Base-by-base conservation (phyloP, 2,329 filamentous ascomycete species). In the Xylaria sp. region DNA sequence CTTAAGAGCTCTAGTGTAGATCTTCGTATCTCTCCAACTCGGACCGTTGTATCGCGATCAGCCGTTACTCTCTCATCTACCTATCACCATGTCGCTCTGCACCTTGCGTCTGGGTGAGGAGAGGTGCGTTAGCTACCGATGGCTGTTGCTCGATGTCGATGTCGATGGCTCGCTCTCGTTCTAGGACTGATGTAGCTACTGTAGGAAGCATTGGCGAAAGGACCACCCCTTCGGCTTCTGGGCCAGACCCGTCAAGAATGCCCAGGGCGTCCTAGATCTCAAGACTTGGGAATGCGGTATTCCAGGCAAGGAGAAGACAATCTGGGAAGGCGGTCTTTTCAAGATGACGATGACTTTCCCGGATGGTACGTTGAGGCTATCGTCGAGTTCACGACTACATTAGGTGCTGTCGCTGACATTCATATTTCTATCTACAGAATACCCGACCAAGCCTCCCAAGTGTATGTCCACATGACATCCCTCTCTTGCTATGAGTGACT, bases 151-250 rank as follows among this genome's bases (percentile, higher is more conserved):
- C 35, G 3, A 18, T 50, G 42, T 34, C n/a, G 23, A 30, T 34
- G 11, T 35, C 23, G 35, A 57, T 35, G n/a, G 9, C 48, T 55
- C 4, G 46, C 16, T 44, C 13, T 16, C n/a, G 30, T 34, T 34
- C 44, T 16, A 30, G 23, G 44, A 49, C 67, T 67, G 49, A 66
- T 61, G 30, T 54, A 5, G 54, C 8, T 34, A 55, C 68, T 9
- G 47, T 52, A 96, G 92, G 65, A 97, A 96, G 78, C 91, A 96
- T 78, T 99, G 94, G 94, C 87, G 94, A 66, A 88, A 88, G 72
- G 93, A 99, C 69, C 94, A 99, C 71, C 95, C 95, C 0, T 99
- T 99, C 71, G 94, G 94, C 63, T 99, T 99, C 79, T 96, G 90
- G 75, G 94, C 94, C 23, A 91, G 92, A 72, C 94, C 95, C 10